A percentile compares a stretch with the other conserved stretches of the same genome.
These are phyloP conservation scores for Candida fluviatilis DNA, from an alignment of 805 yeast genomes.

Conservation along the genomic window DNA sequence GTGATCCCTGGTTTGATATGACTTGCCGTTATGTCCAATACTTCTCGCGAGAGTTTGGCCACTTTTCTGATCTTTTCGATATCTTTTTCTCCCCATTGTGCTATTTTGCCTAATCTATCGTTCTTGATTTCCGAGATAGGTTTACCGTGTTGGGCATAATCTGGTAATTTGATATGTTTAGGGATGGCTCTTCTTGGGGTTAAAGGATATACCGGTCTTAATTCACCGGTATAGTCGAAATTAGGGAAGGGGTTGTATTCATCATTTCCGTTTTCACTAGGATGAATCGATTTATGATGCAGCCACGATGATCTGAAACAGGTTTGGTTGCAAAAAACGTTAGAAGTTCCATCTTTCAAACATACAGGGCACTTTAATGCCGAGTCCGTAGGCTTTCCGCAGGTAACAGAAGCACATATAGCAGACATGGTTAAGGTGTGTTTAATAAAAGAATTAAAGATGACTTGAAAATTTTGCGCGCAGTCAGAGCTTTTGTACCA, in stretches of 20 bases:
- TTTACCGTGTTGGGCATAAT: slow-evolving; percentile 75
- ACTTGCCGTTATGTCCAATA: slow-evolving; percentile 85
- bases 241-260: slow-evolving; percentile 85
- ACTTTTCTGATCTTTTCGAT: slow-evolving; percentile 72
- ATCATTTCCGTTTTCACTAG: slow-evolving; percentile 45
- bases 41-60: slow-evolving; percentile 76
- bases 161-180: slow-evolving; percentile 67
- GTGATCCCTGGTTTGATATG: slow-evolving; percentile 84
- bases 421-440: slow-evolving; percentile 13
- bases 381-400: slow-evolving; percentile 78
- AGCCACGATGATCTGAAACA: slow-evolving; percentile 77
- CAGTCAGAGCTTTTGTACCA: not conserved
- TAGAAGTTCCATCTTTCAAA: slow-evolving; percentile 60
- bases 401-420: slow-evolving; percentile 71
- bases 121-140: slow-evolving; percentile 75
- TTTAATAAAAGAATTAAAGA: not conserved
- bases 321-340: slow-evolving; percentile 73
- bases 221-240: slow-evolving; percentile 65
- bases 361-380: slow-evolving; percentile 88
- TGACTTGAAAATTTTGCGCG: slow-evolving; percentile 1
- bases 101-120: slow-evolving; percentile 65
- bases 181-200: slow-evolving; percentile 71
- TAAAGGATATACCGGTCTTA: slow-evolving; percentile 80
- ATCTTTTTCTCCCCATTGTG: slow-evolving; percentile 60
- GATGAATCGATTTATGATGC: slow-evolving; percentile 73